phyloP scores from a whole-genome alignment of 1,139 yeast genomes.

The Meyerozyma athensensis region DNA sequence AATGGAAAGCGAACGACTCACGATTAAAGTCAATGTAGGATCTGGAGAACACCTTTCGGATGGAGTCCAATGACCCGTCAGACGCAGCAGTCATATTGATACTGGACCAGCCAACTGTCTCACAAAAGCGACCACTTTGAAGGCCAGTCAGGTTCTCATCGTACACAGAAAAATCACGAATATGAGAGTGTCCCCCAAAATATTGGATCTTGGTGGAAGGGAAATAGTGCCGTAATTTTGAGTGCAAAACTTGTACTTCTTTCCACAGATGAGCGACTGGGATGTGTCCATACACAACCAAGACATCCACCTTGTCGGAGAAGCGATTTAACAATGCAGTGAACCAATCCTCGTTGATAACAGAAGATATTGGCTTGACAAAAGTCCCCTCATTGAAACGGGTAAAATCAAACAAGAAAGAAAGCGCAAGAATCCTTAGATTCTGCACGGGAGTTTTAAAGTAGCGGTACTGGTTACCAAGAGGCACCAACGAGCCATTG shows the following conservation, averaged over 20 bases:
- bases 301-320: slow-evolving; percentile 51
- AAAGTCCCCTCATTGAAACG: slow-evolving; percentile 56
- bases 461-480: slow-evolving; percentile 64
- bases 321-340: slow-evolving; percentile 39
- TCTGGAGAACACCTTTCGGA: slow-evolving; percentile 39
- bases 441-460: slow-evolving; percentile 57
- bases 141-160: slow-evolving; percentile 70
- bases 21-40: slow-evolving; percentile 78
- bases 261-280: slow-evolving; percentile 60
- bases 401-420: slow-evolving; percentile 74
- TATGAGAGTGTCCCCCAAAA: slow-evolving; percentile 94
- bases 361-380: slow-evolving; percentile 60
- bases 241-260: slow-evolving; percentile 54
- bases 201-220: slow-evolving; percentile 71
- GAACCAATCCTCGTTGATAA: slow-evolving; percentile 59
- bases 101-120: slow-evolving; percentile 85
- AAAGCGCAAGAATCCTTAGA: slow-evolving; percentile 59
- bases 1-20: slow-evolving; percentile 64
- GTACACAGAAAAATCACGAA: slow-evolving; percentile 71
- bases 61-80: slow-evolving; percentile 6
- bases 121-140: slow-evolving; percentile 90
- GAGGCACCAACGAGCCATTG: slow-evolving; percentile 50
- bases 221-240: slow-evolving; percentile 48
- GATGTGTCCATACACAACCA: slow-evolving; percentile 74
- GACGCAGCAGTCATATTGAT: slow-evolving; percentile 27